These are phyloP conservation scores for Dendrobium catenatum DNA, from an alignment of 106 monocot species.

Conservation along the genomic window DNA sequence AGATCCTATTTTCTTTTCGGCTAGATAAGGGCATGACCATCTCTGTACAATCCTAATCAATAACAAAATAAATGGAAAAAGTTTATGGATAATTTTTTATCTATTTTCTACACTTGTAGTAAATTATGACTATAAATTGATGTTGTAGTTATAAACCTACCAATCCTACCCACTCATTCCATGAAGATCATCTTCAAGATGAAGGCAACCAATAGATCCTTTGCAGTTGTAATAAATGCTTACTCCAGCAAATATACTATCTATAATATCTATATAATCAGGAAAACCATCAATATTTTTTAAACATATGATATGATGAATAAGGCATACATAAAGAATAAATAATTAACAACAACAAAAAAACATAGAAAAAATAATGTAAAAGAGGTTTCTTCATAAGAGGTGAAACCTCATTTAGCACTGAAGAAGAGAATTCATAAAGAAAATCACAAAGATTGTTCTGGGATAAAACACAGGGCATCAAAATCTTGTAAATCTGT, in stretches of 20 bases:
- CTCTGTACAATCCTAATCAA: conserved; percentile 72
- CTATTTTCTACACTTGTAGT: neutral
- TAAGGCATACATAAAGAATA: neutral
- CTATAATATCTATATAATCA: conserved; percentile 34
- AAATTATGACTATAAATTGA: neutral
- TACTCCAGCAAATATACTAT: conserved; percentile 81
- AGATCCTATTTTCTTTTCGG: conserved; percentile 71
- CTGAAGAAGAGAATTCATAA: neutral
- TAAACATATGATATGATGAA: conserved; percentile 42
- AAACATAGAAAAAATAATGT: neutral
- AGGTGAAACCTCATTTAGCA: neutral
- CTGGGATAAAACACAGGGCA: no score
- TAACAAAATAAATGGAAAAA: neutral
- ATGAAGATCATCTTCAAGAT: conserved; percentile 87
- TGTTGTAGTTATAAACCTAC: conserved; percentile 24
- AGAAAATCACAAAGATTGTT: neutral
- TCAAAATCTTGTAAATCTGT: no score
- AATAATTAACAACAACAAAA: neutral
- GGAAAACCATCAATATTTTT: conserved; percentile 55
- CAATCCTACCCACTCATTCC: conserved; percentile 33
- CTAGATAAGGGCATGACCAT: conserved; percentile 82
- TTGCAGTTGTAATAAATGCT: conserved; percentile 89
- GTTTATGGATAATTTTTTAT: neutral
- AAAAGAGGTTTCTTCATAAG: neutral
- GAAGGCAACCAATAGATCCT: conserved; percentile 67